Conservation (phyloP, 2,329 filamentous ascomycete genomes). For the Gremmenia infestans region DNA sequence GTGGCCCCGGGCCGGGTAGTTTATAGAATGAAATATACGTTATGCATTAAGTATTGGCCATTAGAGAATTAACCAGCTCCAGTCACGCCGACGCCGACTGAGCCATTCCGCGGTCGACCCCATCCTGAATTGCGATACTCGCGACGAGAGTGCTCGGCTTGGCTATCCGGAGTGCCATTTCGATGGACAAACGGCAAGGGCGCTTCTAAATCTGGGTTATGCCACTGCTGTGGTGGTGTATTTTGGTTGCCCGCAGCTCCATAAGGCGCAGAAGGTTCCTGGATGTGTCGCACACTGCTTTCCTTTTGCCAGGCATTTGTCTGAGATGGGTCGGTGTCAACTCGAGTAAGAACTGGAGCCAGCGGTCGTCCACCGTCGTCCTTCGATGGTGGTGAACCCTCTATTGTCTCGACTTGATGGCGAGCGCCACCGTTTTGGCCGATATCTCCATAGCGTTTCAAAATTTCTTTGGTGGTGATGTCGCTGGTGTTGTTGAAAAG, state of each 20-base stretch:
- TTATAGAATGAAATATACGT: slow-evolving; percentile 19
- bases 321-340: slow-evolving; percentile 81
- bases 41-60: slow-evolving; percentile 16
- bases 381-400: slow-evolving; percentile 48
- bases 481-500: slow-evolving; percentile 80
- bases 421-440: slow-evolving; percentile 43
- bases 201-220: slow-evolving; percentile 28
- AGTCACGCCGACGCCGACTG: slow-evolving; percentile 31
- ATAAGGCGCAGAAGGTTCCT: slow-evolving; percentile 47
- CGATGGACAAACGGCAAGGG: slow-evolving; percentile 24
- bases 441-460: slow-evolving; percentile 87
- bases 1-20: slow-evolving; percentile 13
- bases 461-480: slow-evolving; percentile 93
- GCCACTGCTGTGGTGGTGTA: slow-evolving; percentile 46
- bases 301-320: slow-evolving; percentile 72
- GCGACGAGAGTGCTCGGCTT: slow-evolving; percentile 20
- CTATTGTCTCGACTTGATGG: slow-evolving; percentile 55
- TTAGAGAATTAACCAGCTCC: slow-evolving; percentile 24
- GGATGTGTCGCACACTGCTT: slow-evolving; percentile 74
- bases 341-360: slow-evolving; percentile 55
- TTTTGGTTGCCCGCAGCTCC: slow-evolving; percentile 37
- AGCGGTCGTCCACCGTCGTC: slow-evolving; percentile 41
- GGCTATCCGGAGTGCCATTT: slow-evolving; percentile 31
- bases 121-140: slow-evolving; percentile 32
- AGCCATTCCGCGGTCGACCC: slow-evolving; percentile 31